These are phyloP conservation scores for Leucosporidium yakuticum DNA, from an alignment of 768 basidiomycete species.

Conservation along the genomic window DNA sequence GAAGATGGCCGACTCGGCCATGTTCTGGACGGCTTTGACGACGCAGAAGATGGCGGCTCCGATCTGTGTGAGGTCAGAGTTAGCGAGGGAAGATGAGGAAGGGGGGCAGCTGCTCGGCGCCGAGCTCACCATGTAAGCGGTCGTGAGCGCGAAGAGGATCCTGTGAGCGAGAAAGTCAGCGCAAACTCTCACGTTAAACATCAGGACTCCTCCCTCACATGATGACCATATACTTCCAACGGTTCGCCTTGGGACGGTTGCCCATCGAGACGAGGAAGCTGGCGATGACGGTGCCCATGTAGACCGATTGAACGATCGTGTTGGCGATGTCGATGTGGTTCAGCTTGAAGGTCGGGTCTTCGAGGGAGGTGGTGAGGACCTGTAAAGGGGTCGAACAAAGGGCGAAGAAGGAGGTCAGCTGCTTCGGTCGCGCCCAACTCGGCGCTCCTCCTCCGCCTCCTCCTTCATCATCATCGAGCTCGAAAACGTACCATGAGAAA, in stretches of 20 bases:
- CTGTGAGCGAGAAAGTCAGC: background rate
- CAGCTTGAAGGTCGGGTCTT: slow-evolving; percentile 59
- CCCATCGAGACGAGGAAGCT: slow-evolving; percentile 95
- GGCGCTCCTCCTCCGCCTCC: too few species aligned
- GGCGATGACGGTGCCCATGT: slow-evolving; percentile 77
- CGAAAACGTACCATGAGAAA: slow-evolving; percentile 53
- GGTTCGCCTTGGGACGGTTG: slow-evolving; percentile 52
- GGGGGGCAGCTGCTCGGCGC: too few species aligned
- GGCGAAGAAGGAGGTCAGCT: background rate
- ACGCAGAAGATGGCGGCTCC: slow-evolving; percentile 75
- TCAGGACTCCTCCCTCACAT: slow-evolving; percentile 43
- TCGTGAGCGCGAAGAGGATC: slow-evolving; percentile 64
- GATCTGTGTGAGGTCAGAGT: slow-evolving; percentile 40
- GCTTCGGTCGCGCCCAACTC: too few species aligned
- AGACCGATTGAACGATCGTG: slow-evolving; percentile 56
- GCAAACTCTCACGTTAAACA: background rate
- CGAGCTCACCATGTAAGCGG: slow-evolving; percentile 60
- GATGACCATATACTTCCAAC: slow-evolving; percentile 75
- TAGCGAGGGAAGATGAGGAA: background rate
- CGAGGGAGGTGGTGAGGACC: slow-evolving; percentile 80
- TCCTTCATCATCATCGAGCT: too few species aligned
- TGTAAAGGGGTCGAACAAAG: slow-evolving; percentile 7
- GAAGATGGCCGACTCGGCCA: slow-evolving; percentile 57
- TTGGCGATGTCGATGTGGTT: slow-evolving; percentile 34
- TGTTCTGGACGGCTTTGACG: slow-evolving; percentile 61